Evolutionary conservation across 305 asterid genomes (phyloP).

Genomic region (Plantago rigida): DNA sequence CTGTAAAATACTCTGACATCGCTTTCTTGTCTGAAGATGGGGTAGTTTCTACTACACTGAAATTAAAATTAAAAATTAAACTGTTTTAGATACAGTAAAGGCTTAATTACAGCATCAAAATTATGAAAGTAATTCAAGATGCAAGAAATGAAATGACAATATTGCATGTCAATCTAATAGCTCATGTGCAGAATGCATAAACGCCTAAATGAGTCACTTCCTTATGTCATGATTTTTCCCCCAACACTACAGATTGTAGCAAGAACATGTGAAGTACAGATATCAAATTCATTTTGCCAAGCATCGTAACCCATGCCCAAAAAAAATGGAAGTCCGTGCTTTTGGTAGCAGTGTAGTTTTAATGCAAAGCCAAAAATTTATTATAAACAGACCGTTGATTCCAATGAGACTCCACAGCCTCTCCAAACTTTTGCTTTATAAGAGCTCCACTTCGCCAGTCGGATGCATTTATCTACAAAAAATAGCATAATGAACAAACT

Average conservation of each 20-base stretch:
- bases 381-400: constrained; percentile 57
- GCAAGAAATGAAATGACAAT: too few species aligned
- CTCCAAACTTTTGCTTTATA: constrained; percentile 86
- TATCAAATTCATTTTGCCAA: too few species aligned
- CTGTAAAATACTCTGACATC: constrained; percentile 33
- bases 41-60: constrained; percentile 51
- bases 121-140: neutral
- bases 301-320: neutral
- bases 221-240: too few species aligned
- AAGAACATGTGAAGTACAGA: too few species aligned
- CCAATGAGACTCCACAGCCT: constrained; percentile 96
- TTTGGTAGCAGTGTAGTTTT: constrained; percentile 17
- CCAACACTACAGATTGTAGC: too few species aligned
- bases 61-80: constrained; percentile 25
- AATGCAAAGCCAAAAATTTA: constrained; percentile 22
- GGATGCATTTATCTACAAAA: constrained; percentile 78
- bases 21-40: constrained; percentile 32
- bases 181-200: too few species aligned
- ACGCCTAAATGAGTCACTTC: too few species aligned
- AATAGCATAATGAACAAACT: constrained; percentile 17
- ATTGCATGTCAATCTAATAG: too few species aligned
- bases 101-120: constrained; percentile 7
- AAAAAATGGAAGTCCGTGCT: constrained; percentile 3
- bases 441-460: constrained; percentile 97
- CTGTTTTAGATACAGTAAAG: constrained; percentile 14